These are phyloP conservation scores for Thalia dealbata DNA, from an alignment of 176 grass and related monocot species.

Conservation along the genomic window DNA sequence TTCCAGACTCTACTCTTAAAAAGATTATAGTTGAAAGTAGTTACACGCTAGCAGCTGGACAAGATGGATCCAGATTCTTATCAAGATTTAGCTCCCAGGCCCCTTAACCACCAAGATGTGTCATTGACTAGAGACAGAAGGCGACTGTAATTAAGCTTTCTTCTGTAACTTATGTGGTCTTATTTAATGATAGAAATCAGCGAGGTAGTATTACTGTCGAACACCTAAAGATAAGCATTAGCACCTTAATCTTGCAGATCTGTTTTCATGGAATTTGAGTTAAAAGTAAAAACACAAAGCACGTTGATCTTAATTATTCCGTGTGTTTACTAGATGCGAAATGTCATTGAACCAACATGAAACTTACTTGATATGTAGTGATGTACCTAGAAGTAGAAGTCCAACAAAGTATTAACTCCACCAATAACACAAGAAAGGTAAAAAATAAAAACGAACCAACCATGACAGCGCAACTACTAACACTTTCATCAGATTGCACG, in stretches of 20 bases:
- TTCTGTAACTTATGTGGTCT: not conserved
- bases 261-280: not conserved
- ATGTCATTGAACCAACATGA: not conserved
- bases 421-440: not conserved
- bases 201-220: not conserved
- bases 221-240: not conserved
- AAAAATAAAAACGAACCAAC: not conserved
- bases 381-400: too few species aligned
- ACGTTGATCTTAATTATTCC: too few species aligned
- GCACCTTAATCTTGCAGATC: not conserved
- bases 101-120: not conserved
- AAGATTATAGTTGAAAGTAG: too few species aligned
- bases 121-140: not conserved
- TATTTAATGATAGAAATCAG: not conserved
- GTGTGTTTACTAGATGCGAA: not conserved
- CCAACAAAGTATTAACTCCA: not conserved
- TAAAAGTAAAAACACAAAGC: not conserved
- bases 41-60: too few species aligned
- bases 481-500: not conserved
- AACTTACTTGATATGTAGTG: not conserved
- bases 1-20: not conserved
- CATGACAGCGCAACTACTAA: not conserved
- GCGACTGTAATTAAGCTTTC: not conserved
- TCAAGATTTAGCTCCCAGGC: not conserved
- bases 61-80: too few species aligned